Base-by-base conservation (phyloP, 495 filamentous ascomycete species). In the Penicillium arizonense region DNA sequence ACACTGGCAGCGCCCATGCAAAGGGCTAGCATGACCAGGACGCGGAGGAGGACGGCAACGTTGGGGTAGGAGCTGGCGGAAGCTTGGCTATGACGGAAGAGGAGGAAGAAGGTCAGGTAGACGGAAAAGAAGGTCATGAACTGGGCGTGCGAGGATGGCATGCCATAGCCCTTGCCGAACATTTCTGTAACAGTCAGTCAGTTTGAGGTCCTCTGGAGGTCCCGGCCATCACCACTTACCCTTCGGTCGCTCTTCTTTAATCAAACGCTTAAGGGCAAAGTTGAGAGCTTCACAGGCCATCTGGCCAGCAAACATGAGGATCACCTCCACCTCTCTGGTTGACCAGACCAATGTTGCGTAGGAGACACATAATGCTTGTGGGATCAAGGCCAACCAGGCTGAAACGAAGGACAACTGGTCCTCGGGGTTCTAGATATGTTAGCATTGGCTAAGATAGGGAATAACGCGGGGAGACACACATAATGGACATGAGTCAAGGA, bases 101-200 rank as follows among this genome's bases (percentile, higher is more conserved):
- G 75, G 21, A 97, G 76, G 72, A 97, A 97, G 26, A 99, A 76
- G 13, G 82, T 73, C 21, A 96, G 68, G 61, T 87, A 90, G 48
- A 94, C 73, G 37, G 90, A 85, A 76, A 96, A 97, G 75, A 89
- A 99, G 9, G 85, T 77, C 42, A 89, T 86, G 66, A 96, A 99
- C 70, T 99, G 94, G 9, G 94, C 89, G 73, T 99, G 94, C 23
- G 91, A 96, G 40, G 87, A 91, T n/a, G 94, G 94, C 94, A 99
- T 99, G 56, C 94, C 94, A 63, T 97, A 99, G 53, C 94, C 94
- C 69, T 96, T 96, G 34, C 88, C 88, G 52, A 85, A 80, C 79
- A 89, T 88, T 72, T 88, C 87, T 88, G 44, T 14, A 44, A 30
- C 28, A 10, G 28, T 9, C 8, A 30, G 28, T 30, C 28, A 8